Conservation (phyloP, 495 filamentous ascomycete genomes). For the Talaromyces trachyspermus region DNA sequence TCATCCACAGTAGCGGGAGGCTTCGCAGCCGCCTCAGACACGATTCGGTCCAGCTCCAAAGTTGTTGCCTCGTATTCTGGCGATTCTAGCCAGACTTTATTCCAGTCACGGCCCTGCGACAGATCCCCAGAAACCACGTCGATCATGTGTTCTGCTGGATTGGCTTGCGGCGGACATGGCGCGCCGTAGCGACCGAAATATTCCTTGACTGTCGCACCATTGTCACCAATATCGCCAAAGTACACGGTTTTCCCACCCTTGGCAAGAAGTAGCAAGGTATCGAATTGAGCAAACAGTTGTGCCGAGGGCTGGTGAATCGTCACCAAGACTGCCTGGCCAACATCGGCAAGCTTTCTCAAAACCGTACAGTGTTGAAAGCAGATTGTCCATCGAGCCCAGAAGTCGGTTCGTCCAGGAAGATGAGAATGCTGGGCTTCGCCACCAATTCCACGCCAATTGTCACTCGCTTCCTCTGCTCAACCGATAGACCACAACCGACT, state of each 20-base stretch:
- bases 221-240: slow-evolving; percentile 56
- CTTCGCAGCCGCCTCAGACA: slow-evolving; percentile 28
- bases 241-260: slow-evolving; percentile 66
- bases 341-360: slow-evolving; percentile 58
- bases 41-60: slow-evolving; percentile 49
- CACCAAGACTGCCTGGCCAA: slow-evolving; percentile 62
- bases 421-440: slow-evolving; percentile 55
- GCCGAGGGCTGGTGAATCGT: slow-evolving; percentile 76
- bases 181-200: slow-evolving; percentile 77
- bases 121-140: slow-evolving; percentile 56
- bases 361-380: slow-evolving; percentile 57
- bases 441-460: slow-evolving; percentile 66
- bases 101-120: slow-evolving; percentile 47
- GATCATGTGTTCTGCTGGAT: slow-evolving; percentile 88
- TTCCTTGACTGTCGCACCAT: slow-evolving; percentile 44
- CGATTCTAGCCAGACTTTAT: slow-evolving; percentile 56
- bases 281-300: slow-evolving; percentile 67
- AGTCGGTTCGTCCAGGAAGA: slow-evolving; percentile 76
- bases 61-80: slow-evolving; percentile 34
- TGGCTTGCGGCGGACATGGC: slow-evolving; percentile 62
- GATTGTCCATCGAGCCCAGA: slow-evolving; percentile 60
- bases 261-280: slow-evolving; percentile 61
- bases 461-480: slow-evolving; percentile 57
- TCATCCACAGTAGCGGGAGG: slow-evolving; percentile 28
- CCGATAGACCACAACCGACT: slow-evolving; percentile 44